These are phyloP conservation scores for Gamarada debralockiae DNA, from an alignment of 495 filamentous ascomycete genomes.

Conservation along the genomic window DNA sequence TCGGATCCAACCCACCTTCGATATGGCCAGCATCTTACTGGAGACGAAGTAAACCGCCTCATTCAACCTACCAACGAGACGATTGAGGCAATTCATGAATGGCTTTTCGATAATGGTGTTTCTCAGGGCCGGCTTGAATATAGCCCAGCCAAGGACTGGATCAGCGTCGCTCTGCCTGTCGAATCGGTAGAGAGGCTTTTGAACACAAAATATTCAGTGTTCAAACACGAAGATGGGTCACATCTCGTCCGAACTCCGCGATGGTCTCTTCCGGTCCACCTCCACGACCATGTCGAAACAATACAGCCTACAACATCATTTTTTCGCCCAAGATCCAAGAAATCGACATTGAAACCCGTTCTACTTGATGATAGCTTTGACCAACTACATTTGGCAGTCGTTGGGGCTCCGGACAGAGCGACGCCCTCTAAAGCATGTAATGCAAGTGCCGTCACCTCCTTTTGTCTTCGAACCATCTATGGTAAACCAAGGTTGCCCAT, in stretches of 20 bases:
- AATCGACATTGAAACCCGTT: neutral
- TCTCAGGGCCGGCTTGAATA: conserved; percentile 37
- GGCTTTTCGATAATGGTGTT: conserved; percentile 42
- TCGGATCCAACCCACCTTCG: conserved; percentile 37
- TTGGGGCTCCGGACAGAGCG: neutral
- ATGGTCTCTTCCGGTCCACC: conserved; percentile 52
- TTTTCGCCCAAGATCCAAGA: conserved; percentile 31
- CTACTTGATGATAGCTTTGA: neutral
- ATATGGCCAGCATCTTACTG: conserved; percentile 41
- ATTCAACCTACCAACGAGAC: conserved; percentile 35
- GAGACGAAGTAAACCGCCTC: conserved; percentile 29
- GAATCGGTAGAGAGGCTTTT: conserved; percentile 53
- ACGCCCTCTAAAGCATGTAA: neutral
- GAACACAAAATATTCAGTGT: conserved; percentile 55
- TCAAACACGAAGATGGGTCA: conserved; percentile 41
- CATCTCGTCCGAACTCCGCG: conserved; percentile 32
- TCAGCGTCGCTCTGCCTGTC: conserved; percentile 47
- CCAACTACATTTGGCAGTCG: neutral
- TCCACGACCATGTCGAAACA: conserved; percentile 54
- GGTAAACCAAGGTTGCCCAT: conserved; percentile 8
- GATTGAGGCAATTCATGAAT: conserved; percentile 38
- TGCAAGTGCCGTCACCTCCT: conserved; percentile 30
- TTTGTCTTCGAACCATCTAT: conserved; percentile 52
- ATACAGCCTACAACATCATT: conserved; percentile 68
- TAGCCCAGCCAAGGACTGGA: conserved; percentile 42